These are phyloP conservation scores for Domatiomyces globalis DNA, from an alignment of 2,329 filamentous ascomycete species.

Conservation along the genomic window DNA sequence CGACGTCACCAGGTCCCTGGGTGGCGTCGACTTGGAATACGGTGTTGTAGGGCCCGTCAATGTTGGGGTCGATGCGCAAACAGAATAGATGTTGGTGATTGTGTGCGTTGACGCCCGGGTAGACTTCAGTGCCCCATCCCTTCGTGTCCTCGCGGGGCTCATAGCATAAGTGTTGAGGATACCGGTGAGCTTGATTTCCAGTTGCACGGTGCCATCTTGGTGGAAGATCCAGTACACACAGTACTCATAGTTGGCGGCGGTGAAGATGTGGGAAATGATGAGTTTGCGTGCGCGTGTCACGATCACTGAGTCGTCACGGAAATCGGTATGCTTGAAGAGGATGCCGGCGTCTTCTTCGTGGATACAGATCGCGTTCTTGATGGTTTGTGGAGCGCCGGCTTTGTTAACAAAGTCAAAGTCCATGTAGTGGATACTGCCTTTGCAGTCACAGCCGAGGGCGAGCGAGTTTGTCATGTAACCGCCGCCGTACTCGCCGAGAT, in stretches of 20 bases:
- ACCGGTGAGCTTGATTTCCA: conserved; percentile 80
- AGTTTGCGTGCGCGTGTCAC: conserved; percentile 78
- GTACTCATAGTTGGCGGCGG: conserved; percentile 93
- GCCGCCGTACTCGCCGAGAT: conserved; percentile 34
- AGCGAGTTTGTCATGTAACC: conserved; percentile 37
- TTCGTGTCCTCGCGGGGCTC: conserved; percentile 62
- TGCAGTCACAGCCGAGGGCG: conserved; percentile 47
- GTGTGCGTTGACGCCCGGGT: conserved; percentile 81
- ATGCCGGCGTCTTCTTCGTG: conserved; percentile 90
- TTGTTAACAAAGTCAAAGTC: conserved; percentile 56
- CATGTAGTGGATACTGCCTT: conserved; percentile 81
- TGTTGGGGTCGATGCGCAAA: conserved; percentile 69
- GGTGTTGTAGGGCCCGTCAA: conserved; percentile 74
- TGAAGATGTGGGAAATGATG: conserved; percentile 82
- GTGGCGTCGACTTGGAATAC: conserved; percentile 71
- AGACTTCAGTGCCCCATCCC: conserved; percentile 85
- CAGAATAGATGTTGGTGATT: conserved; percentile 96
- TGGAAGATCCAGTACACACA: conserved; percentile 79
- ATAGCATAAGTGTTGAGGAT: conserved; percentile 86
- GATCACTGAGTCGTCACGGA: conserved; percentile 74
- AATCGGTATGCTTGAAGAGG: conserved; percentile 88
- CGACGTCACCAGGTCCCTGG: conserved; percentile 56
- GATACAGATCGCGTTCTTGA: conserved; percentile 91
- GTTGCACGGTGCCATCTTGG: conserved; percentile 81
- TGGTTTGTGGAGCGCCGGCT: conserved; percentile 58